phyloP scores from a whole-genome alignment of 2,329 filamentous ascomycete genomes.

The Venturiaceae sp. region DNA sequence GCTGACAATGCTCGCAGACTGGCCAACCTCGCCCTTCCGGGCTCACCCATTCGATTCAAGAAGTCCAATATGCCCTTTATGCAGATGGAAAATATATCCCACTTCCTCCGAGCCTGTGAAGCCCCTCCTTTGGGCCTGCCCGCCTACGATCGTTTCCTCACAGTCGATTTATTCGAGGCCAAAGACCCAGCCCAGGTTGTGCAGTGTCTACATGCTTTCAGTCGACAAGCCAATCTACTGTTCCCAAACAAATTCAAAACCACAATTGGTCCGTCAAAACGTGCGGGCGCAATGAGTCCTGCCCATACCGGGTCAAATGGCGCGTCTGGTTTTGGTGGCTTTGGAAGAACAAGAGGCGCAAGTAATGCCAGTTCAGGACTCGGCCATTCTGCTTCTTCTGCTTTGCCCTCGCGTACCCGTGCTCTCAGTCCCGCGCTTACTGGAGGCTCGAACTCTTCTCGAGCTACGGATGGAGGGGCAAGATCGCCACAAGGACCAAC shows the following conservation, averaged over 20 bases:
- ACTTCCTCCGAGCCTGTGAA: constrained; percentile 86
- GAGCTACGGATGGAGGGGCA: constrained; percentile 31
- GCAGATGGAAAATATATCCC: constrained; percentile 98
- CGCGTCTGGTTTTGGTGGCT: constrained; percentile 14
- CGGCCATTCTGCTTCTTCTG: constrained; percentile 11
- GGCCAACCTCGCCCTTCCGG: constrained; percentile 67
- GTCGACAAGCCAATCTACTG: constrained; percentile 66
- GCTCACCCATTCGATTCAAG: constrained; percentile 81
- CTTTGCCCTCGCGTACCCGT: constrained; percentile 13
- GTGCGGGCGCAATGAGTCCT: constrained; percentile 36
- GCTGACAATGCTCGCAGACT: constrained; percentile 44
- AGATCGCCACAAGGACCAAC: constrained; percentile 44
- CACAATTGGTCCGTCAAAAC: constrained; percentile 64
- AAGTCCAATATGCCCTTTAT: constrained; percentile 93
- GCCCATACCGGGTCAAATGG: constrained; percentile 20
- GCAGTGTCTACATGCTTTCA: constrained; percentile 87
- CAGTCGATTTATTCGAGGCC: constrained; percentile 88
- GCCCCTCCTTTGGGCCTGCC: constrained; percentile 75
- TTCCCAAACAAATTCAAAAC: constrained; percentile 66
- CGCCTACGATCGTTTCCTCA: constrained; percentile 91
- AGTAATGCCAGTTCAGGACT: constrained; percentile 30
- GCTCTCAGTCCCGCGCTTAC: constrained; percentile 37
- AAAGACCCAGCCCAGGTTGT: constrained; percentile 96
- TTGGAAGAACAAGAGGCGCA: constrained; percentile 28
- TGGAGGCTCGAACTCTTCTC: constrained; percentile 43